Evolutionary conservation across 2,329 filamentous ascomycete species (phyloP), one percentile per base, ranked within the genome.

Genomic region (Aureobasidium subglaciale): DNA sequence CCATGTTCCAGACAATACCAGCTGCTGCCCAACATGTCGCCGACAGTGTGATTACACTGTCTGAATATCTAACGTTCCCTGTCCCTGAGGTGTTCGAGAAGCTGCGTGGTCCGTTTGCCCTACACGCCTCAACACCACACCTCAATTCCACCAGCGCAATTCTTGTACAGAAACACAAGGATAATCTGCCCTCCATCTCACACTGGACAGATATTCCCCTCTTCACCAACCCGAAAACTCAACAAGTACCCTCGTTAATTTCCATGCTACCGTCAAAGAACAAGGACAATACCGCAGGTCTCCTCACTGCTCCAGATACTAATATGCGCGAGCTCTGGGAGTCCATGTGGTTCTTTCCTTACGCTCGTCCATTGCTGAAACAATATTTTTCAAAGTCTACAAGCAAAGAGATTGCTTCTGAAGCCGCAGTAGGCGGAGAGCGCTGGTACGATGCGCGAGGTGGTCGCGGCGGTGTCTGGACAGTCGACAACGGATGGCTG

Each of bases 401-500:
- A 22, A 48, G 42, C 27, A 56, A 49, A 20, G 54, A 56, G 27
- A 24, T 55, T 34, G 53, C 53, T 13, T 55, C 53, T 10, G 53
- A 55, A 32, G 53, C 53, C 9, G 53, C 53, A 0, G 41, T 55
- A 1, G 53, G 53, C 13, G 53, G 53, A 20, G 53, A 46, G 22
- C 40, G 53, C 11, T 55, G 53, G 53, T 55, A 42, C 15, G 53
- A 55, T 25, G 32, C 27, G 6, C 40, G 53, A 15, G 53, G 54
- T 11, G 54, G 43, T 10, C 42, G 54, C 22, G 54, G 54, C 20
- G 54, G 54, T 29, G 54, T 35, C 5, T 56, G 54, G 54, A 56
- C 54, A 11, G 42, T 43, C 25, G 54, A 49, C 9, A 43, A 43
- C 8, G 43, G 49, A 25, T 56, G 54, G 54, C 41, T 56, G 2